phyloP scores from a whole-genome alignment of 1,139 yeast genomes.

The Nadsonia starkeyi-henricii region DNA sequence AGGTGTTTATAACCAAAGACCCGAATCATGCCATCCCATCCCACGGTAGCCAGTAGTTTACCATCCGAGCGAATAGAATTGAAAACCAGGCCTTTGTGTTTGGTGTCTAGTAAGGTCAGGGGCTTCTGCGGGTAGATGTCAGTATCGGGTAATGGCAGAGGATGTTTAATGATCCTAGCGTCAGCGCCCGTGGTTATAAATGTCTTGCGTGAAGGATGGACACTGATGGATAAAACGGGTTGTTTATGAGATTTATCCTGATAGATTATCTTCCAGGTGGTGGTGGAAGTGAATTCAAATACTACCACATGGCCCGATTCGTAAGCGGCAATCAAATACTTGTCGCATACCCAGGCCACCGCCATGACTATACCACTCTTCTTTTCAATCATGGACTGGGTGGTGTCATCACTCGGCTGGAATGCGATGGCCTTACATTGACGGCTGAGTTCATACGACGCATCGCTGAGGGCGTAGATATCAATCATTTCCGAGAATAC shows the following conservation, averaged over 20 bases:
- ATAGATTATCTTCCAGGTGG: background rate
- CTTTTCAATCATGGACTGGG: constrained; percentile 1
- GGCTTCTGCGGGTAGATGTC: background rate
- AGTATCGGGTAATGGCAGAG: constrained; percentile 3
- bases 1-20: constrained; percentile 16
- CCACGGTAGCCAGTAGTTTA: constrained; percentile 21
- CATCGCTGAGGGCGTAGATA: background rate
- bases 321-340: constrained; percentile 23
- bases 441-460: constrained; percentile 1
- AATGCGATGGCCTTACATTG: background rate
- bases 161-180: constrained; percentile 18
- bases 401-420: background rate
- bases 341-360: constrained; percentile 12
- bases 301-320: constrained; percentile 26
- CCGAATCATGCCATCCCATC: constrained; percentile 29
- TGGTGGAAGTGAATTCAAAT: constrained; percentile 10
- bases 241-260: constrained; percentile 18
- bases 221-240: constrained; percentile 22
- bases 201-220: constrained; percentile 8
- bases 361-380: constrained; percentile 28
- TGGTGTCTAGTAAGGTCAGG: constrained; percentile 10
- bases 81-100: constrained; percentile 20
- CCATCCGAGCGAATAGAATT: constrained; percentile 20
- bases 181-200: constrained; percentile 24
- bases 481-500: constrained; percentile 3